Conservation (phyloP, 2,329 filamentous ascomycete genomes). For the Chaetothyriales sp. region DNA sequence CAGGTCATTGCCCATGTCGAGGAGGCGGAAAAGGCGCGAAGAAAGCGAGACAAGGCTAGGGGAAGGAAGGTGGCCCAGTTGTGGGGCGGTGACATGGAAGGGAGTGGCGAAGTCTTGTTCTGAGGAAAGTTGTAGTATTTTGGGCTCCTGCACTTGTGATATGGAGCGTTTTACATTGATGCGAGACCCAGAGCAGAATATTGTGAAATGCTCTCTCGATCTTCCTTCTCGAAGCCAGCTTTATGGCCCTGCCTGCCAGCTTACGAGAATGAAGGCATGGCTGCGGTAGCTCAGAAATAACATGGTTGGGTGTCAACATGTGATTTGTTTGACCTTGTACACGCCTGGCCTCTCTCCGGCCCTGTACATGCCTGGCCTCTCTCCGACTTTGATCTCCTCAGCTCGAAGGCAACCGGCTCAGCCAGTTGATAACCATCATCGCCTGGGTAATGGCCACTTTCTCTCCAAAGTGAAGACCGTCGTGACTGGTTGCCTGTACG, state of each 20-base stretch:
- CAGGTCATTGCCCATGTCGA: constrained; percentile 61
- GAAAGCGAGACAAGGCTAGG: constrained; percentile 58
- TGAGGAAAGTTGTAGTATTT: constrained; percentile 26
- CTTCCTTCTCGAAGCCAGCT: neutral
- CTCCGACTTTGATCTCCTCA: neutral
- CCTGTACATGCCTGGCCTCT: neutral
- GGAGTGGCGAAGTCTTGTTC: constrained; percentile 59
- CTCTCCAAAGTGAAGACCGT: constrained; percentile 27
- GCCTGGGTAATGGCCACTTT: constrained; percentile 31
- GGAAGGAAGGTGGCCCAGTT: constrained; percentile 58
- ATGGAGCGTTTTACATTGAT: neutral
- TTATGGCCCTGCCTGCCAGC: no score
- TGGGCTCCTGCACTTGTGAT: neutral
- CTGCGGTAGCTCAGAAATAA: neutral
- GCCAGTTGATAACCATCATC: constrained; percentile 28
- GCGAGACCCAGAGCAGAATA: constrained; percentile 30
- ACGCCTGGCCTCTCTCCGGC: neutral
- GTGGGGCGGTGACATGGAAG: constrained; percentile 73
- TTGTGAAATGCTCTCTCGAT: constrained; percentile 36
- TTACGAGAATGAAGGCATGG: no score
- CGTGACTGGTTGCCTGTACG: constrained; percentile 26
- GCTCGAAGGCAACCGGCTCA: constrained; percentile 3
- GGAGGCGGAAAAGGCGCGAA: constrained; percentile 55
- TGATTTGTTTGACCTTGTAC: neutral
- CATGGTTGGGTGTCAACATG: neutral